Conservation (phyloP, 2,329 filamentous ascomycete species). For the Pseudocercospora fijiensis region DNA sequence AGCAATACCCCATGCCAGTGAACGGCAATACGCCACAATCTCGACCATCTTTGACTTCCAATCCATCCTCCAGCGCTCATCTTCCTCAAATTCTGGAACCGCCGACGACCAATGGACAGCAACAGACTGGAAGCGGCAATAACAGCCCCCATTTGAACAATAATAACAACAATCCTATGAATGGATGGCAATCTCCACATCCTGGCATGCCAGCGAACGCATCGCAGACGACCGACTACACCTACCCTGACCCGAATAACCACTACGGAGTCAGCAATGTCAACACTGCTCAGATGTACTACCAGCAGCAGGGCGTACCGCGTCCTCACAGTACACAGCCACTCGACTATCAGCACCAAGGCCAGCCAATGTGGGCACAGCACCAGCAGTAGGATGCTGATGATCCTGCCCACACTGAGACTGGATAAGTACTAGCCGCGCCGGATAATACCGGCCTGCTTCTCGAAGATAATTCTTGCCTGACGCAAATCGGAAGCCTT, state of each 20-base stretch:
- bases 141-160: constrained; percentile 80
- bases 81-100: constrained; percentile 75
- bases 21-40: constrained; percentile 48
- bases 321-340: constrained; percentile 70
- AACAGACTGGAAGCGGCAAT: constrained; percentile 69
- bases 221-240: constrained; percentile 69
- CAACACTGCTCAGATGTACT: constrained; percentile 73
- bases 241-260: constrained; percentile 58
- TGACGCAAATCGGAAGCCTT: no score
- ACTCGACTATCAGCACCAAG: constrained; percentile 61
- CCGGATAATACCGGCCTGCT: background rate
- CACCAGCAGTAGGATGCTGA: constrained; percentile 30
- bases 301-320: constrained; percentile 65
- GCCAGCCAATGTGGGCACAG: constrained; percentile 56
- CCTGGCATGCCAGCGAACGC: constrained; percentile 67
- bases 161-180: constrained; percentile 64
- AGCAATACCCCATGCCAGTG: constrained; percentile 58
- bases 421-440: background rate
- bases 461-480: no score
- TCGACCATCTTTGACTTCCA: constrained; percentile 71
- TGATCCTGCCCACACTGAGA: constrained; percentile 8
- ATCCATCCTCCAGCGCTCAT: constrained; percentile 70
- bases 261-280: constrained; percentile 44
- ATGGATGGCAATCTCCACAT: constrained; percentile 83
- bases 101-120: constrained; percentile 73